These are phyloP conservation scores for Trichoderma atrobrunneum DNA, from an alignment of 2,329 filamentous ascomycete genomes.

Conservation along the genomic window DNA sequence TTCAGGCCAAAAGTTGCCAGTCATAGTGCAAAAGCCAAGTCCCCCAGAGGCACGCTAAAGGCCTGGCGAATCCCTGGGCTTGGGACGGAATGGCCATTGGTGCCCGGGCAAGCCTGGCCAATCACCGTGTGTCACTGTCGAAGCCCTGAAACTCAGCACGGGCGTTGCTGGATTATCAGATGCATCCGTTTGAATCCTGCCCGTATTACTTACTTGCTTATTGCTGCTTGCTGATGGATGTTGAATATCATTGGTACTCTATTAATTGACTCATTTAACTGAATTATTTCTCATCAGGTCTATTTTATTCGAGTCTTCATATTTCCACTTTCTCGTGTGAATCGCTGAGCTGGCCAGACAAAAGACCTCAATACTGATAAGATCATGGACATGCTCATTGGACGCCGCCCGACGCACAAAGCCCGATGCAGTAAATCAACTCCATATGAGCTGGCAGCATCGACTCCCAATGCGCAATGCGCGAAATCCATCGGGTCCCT, in stretches of 20 bases:
- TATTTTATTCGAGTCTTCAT: background rate
- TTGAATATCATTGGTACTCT: background rate
- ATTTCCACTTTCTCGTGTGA: background rate
- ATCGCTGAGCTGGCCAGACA: background rate
- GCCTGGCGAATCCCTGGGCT: constrained; percentile 3
- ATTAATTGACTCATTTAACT: background rate
- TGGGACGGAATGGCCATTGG: constrained; percentile 16
- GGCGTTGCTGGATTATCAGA: background rate
- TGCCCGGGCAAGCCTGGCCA: constrained; percentile 19
- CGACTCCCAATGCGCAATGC: background rate
- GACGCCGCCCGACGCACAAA: background rate
- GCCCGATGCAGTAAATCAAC: background rate
- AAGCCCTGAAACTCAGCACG: background rate
- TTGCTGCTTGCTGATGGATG: no score
- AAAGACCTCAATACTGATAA: background rate
- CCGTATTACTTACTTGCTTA: background rate
- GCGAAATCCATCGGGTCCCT: background rate
- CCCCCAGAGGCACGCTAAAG: background rate
- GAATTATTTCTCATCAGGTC: background rate
- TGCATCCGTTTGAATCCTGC: background rate
- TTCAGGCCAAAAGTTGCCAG: background rate
- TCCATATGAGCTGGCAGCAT: background rate
- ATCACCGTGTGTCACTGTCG: constrained; percentile 6
- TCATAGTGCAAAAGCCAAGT: background rate
- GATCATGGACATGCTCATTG: background rate